These are phyloP conservation scores for Amanita phalloides DNA, from an alignment of 768 basidiomycete genomes.

Conservation along the genomic window DNA sequence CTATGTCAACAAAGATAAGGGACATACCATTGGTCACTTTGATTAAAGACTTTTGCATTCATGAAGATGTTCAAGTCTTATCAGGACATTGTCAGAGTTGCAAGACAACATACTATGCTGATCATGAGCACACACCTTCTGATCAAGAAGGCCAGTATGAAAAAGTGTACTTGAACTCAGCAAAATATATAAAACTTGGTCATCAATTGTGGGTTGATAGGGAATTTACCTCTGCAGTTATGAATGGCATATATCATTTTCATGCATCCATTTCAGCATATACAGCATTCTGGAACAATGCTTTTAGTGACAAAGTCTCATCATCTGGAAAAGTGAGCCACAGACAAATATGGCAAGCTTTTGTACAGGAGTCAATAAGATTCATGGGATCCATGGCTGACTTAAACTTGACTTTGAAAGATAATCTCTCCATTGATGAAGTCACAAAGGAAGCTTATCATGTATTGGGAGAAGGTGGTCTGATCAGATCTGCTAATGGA, in stretches of 20 bases:
- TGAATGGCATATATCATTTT: not conserved
- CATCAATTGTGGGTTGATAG: too few species aligned
- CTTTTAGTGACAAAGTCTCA: too few species aligned
- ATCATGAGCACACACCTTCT: not conserved
- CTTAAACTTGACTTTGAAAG: too few species aligned
- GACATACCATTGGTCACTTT: constrained; percentile 1
- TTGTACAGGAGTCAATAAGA: too few species aligned
- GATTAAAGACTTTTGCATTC: not conserved
- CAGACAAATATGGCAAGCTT: too few species aligned
- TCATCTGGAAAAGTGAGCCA: not conserved
- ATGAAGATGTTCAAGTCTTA: not conserved
- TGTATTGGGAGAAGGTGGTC: too few species aligned
- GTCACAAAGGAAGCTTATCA: too few species aligned
- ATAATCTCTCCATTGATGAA: too few species aligned
- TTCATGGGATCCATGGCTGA: too few species aligned
- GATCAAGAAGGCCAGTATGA: not conserved
- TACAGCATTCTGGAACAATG: too few species aligned
- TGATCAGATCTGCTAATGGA: too few species aligned
- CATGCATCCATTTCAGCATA: not conserved
- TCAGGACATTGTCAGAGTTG: not conserved
- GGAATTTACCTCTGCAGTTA: not conserved
- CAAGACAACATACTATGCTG: not conserved
- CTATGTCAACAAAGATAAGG: not conserved
- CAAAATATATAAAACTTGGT: constrained; percentile 4
- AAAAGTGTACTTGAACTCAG: constrained; percentile 2